phyloP scores from a whole-genome alignment of 768 basidiomycete genomes.

The Lactarius hengduanensis region DNA sequence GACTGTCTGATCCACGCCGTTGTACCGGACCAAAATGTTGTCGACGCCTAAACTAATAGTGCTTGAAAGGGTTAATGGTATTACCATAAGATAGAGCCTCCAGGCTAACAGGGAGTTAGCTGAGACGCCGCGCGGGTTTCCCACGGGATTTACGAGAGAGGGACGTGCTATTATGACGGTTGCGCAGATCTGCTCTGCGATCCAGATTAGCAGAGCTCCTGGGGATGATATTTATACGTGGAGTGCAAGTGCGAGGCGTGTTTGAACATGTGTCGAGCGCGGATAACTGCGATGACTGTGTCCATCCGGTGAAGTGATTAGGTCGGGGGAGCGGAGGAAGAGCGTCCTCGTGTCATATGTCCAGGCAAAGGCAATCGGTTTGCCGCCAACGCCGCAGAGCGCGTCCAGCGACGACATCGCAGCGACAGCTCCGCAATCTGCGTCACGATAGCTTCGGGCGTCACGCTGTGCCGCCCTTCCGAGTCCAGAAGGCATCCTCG shows the following conservation, averaged over 20 bases:
- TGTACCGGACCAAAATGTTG: no score
- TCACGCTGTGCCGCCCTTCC: conserved; percentile 98
- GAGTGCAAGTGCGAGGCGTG: conserved; percentile 82
- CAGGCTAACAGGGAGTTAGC: no score
- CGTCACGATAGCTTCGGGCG: conserved; percentile 36
- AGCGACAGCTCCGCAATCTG: conserved; percentile 88
- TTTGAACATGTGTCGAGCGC: conserved; percentile 85
- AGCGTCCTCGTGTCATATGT: conserved; percentile 86
- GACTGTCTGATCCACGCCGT: no score
- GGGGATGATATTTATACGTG: conserved; percentile 40
- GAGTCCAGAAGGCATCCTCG: conserved; percentile 85
- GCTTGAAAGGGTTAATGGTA: no score
- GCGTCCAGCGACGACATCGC: conserved; percentile 82
- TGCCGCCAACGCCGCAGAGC: conserved; percentile 97
- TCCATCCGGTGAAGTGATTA: not conserved
- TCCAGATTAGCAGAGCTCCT: conserved; percentile 39
- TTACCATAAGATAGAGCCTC: no score
- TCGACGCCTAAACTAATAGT: no score
- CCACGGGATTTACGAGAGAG: no score
- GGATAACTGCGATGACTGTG: conserved; percentile 90
- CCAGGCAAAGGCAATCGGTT: conserved; percentile 94
- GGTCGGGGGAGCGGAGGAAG: not conserved
- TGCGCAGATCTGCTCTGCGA: conserved; percentile 53
- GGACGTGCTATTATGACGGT: conserved; percentile 35
- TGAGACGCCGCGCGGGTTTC: no score